Evolutionary conservation across 176 grass and related monocot genomes (phyloP).

Genomic region (Cymbopogon citratus): DNA sequence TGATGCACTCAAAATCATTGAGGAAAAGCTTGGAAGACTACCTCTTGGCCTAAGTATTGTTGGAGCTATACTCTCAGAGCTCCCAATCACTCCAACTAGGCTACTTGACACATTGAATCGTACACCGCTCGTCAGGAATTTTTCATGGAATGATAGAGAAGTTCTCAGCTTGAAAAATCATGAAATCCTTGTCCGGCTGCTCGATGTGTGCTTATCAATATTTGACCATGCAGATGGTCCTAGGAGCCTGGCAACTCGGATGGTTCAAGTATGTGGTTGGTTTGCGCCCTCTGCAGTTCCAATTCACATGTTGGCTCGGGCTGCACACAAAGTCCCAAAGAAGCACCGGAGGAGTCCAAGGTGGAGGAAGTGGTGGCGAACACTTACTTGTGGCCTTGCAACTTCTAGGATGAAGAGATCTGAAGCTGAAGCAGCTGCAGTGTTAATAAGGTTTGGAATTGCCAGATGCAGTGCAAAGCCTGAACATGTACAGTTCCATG

Average conservation of each 20-base stretch:
- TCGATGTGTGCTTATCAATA: conserved; percentile 90
- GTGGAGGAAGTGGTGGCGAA: conserved; percentile 64
- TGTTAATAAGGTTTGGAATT: conserved; percentile 89
- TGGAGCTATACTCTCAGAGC: conserved; percentile 87
- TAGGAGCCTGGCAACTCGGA: conserved; percentile 73
- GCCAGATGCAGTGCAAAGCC: conserved; percentile 59
- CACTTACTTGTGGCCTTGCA: conserved; percentile 51
- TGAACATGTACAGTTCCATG: conserved; percentile 76
- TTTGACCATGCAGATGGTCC: conserved; percentile 96
- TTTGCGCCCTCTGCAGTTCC: conserved; percentile 70
- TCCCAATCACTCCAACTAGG: conserved; percentile 82
- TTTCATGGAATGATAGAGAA: conserved; percentile 68
- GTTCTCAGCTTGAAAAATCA: conserved; percentile 55
- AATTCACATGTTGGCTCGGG: conserved; percentile 63
- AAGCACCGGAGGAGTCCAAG: conserved; percentile 53
- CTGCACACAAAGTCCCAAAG: conserved; percentile 82
- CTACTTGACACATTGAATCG: conserved; percentile 94
- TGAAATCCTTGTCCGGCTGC: conserved; percentile 58
- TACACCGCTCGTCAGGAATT: conserved; percentile 59
- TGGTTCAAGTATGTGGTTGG: conserved; percentile 88
- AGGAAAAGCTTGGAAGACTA: conserved; percentile 86
- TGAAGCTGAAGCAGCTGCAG: conserved; percentile 85
- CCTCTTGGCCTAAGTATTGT: conserved; percentile 78
- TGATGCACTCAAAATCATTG: conserved; percentile 81
- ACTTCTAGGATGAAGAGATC: conserved; percentile 67